A percentile compares a stretch with the other conserved stretches of the same genome.
Evolutionary conservation across 2,329 filamentous ascomycete genomes (phyloP).

Genomic region (Xylaria multiplex): DNA sequence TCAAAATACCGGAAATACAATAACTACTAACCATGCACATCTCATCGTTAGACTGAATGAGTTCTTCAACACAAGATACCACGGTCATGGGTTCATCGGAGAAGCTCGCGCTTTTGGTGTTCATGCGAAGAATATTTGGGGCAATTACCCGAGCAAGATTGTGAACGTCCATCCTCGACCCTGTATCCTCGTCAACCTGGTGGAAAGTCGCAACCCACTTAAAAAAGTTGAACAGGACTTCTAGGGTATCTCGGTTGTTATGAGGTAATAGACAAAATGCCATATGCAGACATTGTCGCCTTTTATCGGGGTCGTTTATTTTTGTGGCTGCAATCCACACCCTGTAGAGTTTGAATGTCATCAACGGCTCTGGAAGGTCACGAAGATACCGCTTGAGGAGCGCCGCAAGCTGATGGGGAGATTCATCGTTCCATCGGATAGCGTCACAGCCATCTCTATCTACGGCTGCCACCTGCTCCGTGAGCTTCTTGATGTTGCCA

Average conservation of each 20-base stretch:
- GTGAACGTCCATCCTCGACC: conserved; percentile 98
- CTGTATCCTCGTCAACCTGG: conserved; percentile 94
- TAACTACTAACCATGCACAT: conserved; percentile 87
- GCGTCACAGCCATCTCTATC: conserved; percentile 86
- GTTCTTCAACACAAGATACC: conserved; percentile 89
- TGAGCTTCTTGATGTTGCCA: conserved; percentile 94
- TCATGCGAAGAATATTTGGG: conserved; percentile 88
- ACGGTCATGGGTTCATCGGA: conserved; percentile 92
- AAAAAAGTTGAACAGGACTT: conserved; percentile 94
- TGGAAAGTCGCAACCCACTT: conserved; percentile 99
- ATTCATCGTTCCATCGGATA: conserved; percentile 87
- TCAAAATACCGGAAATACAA: background rate
- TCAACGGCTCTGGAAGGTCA: conserved; percentile 90
- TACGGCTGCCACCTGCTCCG: conserved; percentile 85
- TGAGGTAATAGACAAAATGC: conserved; percentile 94
- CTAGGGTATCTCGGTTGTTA: conserved; percentile 89
- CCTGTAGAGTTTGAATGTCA: conserved; percentile 93
- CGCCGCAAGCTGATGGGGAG: conserved; percentile 91
- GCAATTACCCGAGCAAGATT: conserved; percentile 98
- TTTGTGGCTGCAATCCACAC: conserved; percentile 92
- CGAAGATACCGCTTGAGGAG: conserved; percentile 94
- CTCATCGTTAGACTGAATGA: conserved; percentile 93
- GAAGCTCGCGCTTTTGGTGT: conserved; percentile 70
- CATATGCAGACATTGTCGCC: conserved; percentile 86
- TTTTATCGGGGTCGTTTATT: conserved; percentile 81